Evolutionary conservation across 495 filamentous ascomycete species (phyloP).

Genomic region (Neurospora tetraspora): DNA sequence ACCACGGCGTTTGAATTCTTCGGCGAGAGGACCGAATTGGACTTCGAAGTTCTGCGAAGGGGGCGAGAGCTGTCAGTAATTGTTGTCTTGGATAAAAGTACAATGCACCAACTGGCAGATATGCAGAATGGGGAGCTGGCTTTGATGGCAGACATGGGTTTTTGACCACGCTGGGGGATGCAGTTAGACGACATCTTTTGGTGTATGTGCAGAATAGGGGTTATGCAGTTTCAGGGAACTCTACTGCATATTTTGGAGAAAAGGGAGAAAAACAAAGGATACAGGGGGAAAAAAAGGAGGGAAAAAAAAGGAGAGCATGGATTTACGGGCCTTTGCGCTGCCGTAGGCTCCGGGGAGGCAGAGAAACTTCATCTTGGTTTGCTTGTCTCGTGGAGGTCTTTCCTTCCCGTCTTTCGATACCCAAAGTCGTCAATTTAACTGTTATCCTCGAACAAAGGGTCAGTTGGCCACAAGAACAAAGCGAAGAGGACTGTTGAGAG

Average conservation of each 20-base stretch:
- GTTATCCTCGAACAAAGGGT: neutral
- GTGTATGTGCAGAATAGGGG: neutral
- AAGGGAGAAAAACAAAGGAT: neutral
- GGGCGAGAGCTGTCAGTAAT: neutral
- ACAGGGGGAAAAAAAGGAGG: neutral
- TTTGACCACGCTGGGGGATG: neutral
- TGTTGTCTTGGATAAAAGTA: neutral
- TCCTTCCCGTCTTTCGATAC: neutral
- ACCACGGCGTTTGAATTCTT: slow-evolving; percentile 33
- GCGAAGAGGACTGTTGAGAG: neutral
- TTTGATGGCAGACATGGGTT: neutral
- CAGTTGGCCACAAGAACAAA: neutral
- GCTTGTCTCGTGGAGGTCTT: neutral
- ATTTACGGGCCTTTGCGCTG: slow-evolving; percentile 26
- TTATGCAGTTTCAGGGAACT: neutral
- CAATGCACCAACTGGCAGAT: neutral
- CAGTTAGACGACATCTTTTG: neutral
- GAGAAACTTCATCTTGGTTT: slow-evolving; percentile 16
- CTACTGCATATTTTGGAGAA: neutral
- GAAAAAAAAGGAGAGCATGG: neutral
- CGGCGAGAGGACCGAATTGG: slow-evolving; percentile 41
- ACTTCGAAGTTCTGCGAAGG: slow-evolving; percentile 39
- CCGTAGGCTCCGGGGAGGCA: slow-evolving; percentile 31
- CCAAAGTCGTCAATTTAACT: neutral
- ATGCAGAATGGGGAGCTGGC: neutral